phyloP scores from a whole-genome alignment of 1,284 basidiomycete species.

The Microbotryum lychnidis-dioicae region DNA sequence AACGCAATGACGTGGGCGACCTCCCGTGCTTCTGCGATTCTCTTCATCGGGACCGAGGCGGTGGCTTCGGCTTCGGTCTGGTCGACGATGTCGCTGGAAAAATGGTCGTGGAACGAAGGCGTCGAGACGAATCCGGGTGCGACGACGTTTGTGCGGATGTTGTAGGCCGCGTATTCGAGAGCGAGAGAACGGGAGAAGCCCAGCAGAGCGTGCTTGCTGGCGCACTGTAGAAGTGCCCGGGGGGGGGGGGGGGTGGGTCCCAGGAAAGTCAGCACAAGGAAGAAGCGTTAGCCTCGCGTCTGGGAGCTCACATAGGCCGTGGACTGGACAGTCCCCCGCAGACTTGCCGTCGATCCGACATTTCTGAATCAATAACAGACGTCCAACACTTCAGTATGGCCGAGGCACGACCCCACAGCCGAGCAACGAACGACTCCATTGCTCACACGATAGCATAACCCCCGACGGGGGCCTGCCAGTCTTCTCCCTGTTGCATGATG shows the following conservation, averaged over 20 bases:
- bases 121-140: constrained; percentile 14
- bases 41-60: constrained; percentile 14
- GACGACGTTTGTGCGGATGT: constrained; percentile 25
- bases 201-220: constrained; percentile 27
- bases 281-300: background rate
- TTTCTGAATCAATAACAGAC: constrained; percentile 5
- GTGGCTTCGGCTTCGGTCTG: background rate
- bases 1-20: constrained; percentile 25
- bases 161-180: constrained; percentile 9
- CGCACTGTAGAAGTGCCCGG: constrained; percentile 11
- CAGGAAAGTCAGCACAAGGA: background rate
- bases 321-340: constrained; percentile 7
- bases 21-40: constrained; percentile 22
- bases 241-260: background rate
- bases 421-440: background rate
- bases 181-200: constrained; percentile 23
- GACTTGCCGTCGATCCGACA: constrained; percentile 18
- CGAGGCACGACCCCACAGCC: background rate
- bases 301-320: constrained; percentile 11
- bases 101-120: background rate
- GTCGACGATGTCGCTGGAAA: constrained; percentile 3
- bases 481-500: background rate
- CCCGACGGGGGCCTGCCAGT: constrained; percentile 1
- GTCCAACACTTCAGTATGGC: background rate
- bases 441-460: constrained; percentile 24